Percentiles rank a stretch among this genome's conserved stretches.
phyloP scores from a whole-genome alignment of 2,329 filamentous ascomycete species.

The Teratosphaeria gauchensis region DNA sequence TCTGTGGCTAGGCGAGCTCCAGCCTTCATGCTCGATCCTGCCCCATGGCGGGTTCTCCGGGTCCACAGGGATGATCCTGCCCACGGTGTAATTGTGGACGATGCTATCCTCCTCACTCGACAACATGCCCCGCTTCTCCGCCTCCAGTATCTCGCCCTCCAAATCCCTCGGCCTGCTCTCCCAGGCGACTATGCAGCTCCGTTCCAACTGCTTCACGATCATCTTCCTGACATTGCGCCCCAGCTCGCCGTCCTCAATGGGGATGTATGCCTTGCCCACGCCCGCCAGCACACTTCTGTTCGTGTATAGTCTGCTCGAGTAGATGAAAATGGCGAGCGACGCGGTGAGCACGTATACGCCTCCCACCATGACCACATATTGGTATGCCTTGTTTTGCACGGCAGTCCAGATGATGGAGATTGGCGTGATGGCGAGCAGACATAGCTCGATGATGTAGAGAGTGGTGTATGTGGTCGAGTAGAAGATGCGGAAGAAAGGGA shows the following conservation, averaged over 20 bases:
- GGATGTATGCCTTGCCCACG: constrained; percentile 81
- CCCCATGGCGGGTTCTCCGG: constrained; percentile 59
- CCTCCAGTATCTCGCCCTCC: constrained; percentile 22
- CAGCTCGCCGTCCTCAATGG: constrained; percentile 76
- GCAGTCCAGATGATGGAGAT: constrained; percentile 71
- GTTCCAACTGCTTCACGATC: constrained; percentile 60
- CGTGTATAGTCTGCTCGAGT: constrained; percentile 75
- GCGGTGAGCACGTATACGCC: constrained; percentile 66
- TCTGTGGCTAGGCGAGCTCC: constrained; percentile 61
- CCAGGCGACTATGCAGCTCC: constrained; percentile 74
- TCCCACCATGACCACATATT: constrained; percentile 75
- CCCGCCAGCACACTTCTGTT: constrained; percentile 67
- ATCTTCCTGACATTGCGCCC: constrained; percentile 63
- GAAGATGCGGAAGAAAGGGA: constrained; percentile 58
- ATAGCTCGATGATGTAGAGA: constrained; percentile 62
- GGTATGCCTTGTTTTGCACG: constrained; percentile 53
- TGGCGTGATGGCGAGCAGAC: constrained; percentile 69
- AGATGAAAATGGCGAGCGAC: constrained; percentile 63
- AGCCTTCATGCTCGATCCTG: constrained; percentile 74
- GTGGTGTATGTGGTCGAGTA: constrained; percentile 57
- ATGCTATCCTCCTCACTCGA: constrained; percentile 10
- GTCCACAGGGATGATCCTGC: constrained; percentile 30
- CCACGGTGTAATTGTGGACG: constrained; percentile 18
- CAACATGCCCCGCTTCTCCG: constrained; percentile 20
- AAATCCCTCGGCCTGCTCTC: constrained; percentile 61